phyloP scores from a whole-genome alignment of 768 basidiomycete genomes.

The button mushroom (Agaricus bisporus) region DNA sequence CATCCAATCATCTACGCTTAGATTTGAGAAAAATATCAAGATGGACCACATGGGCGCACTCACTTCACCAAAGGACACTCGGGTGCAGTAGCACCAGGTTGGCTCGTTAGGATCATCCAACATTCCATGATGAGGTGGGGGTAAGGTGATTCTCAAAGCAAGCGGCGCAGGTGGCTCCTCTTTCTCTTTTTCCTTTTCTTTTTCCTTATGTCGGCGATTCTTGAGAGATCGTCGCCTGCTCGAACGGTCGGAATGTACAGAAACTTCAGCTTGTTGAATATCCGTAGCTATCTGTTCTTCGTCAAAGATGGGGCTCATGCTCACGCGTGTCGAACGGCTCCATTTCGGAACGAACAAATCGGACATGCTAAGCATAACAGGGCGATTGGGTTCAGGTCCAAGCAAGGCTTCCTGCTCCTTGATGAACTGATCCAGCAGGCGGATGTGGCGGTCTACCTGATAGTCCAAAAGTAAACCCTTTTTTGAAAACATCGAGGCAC shows the following conservation, averaged over 20 bases:
- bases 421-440: conserved; percentile 67
- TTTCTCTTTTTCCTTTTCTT: conserved; percentile 14
- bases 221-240: conserved; percentile 8
- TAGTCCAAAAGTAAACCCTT: not conserved
- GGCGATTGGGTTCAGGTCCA: conserved; percentile 31
- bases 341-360: conserved; percentile 54
- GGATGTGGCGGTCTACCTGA: conserved; percentile 77
- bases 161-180: conserved; percentile 13
- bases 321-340: conserved; percentile 30
- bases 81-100: conserved; percentile 78
- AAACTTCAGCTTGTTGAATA: not conserved
- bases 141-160: conserved; percentile 31
- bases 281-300: conserved; percentile 13
- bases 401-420: conserved; percentile 39
- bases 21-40: conserved; percentile 19
- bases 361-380: conserved; percentile 40
- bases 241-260: not conserved
- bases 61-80: conserved; percentile 77
- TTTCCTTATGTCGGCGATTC: conserved; percentile 17
- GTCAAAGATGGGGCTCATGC: conserved; percentile 32
- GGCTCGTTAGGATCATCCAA: conserved; percentile 41
- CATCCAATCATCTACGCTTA: conserved; percentile 74
- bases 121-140: conserved; percentile 20
- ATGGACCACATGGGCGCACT: conserved; percentile 19
- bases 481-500: not conserved